Conservation (phyloP, 2,329 filamentous ascomycete species). For the Aspergillus hortae region DNA sequence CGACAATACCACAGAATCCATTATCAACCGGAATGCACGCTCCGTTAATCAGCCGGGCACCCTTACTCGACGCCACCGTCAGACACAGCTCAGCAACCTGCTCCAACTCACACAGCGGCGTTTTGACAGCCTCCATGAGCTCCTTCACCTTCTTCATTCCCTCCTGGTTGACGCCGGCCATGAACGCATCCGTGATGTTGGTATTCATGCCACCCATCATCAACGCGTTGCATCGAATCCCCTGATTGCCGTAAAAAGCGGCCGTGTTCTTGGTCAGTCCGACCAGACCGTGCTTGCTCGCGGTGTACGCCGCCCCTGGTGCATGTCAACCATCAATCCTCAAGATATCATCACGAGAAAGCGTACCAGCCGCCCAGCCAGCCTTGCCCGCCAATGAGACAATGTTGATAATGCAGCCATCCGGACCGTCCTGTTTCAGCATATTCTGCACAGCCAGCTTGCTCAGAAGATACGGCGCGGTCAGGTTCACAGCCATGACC, state of each 20-base stretch:
- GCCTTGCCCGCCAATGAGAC: constrained; percentile 45
- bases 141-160: constrained; percentile 17
- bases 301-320: constrained; percentile 50
- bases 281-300: constrained; percentile 53
- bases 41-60: constrained; percentile 26
- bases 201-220: constrained; percentile 55
- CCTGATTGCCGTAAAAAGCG: constrained; percentile 52
- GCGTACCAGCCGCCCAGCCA: constrained; percentile 41
- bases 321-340: background rate
- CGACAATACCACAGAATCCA: constrained; percentile 14
- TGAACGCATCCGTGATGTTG: constrained; percentile 50
- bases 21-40: constrained; percentile 28
- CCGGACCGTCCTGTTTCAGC: constrained; percentile 29
- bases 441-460: constrained; percentile 51
- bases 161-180: constrained; percentile 21
- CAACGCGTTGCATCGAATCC: constrained; percentile 52
- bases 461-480: constrained; percentile 51
- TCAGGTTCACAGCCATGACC: constrained; percentile 56
- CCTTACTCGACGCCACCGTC: constrained; percentile 22
- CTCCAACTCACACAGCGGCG: constrained; percentile 20
- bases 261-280: constrained; percentile 58
- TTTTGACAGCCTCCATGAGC: constrained; percentile 12
- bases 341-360: no score
- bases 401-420: constrained; percentile 54
- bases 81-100: constrained; percentile 28